Evolutionary conservation across 169 alveolate species (phyloP).

Genomic region (Babesia ovis): DNA sequence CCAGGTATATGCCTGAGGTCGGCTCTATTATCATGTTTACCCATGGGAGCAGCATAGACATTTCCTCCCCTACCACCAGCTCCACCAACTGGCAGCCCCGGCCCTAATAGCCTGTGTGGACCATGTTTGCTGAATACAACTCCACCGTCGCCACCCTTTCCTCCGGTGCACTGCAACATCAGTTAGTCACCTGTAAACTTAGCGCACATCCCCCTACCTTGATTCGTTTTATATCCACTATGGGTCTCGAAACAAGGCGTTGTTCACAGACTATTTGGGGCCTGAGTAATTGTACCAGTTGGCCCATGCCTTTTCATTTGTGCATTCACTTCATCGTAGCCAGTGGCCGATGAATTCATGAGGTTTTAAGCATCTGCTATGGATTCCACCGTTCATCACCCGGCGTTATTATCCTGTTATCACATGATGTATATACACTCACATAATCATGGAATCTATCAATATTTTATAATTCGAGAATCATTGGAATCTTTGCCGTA

Average conservation of each 20-base stretch:
- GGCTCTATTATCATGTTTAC: constrained; percentile 14
- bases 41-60: constrained; percentile 45
- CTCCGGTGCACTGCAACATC: constrained; percentile 59
- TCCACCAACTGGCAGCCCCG: constrained; percentile 69
- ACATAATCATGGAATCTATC: too few relatives aligned
- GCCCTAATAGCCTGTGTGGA: constrained; percentile 62
- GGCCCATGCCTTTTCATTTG: constrained; percentile 24
- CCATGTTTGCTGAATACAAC: constrained; percentile 57
- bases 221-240: constrained; percentile 58
- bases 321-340: background rate
- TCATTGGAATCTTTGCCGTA: background rate
- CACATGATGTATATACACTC: too few relatives aligned
- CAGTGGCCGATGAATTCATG: too few relatives aligned
- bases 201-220: constrained; percentile 21
- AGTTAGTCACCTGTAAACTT: background rate
- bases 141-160: constrained; percentile 68
- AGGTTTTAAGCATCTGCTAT: too few relatives aligned
- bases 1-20: constrained; percentile 58
- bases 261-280: constrained; percentile 5
- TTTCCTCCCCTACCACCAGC: constrained; percentile 66
- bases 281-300: constrained; percentile 1
- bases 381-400: too few relatives aligned
- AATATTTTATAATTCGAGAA: too few relatives aligned
- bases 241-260: constrained; percentile 38
- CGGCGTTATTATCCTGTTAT: too few relatives aligned